A percentile compares a stretch with the other conserved stretches of the same genome.
Conservation (phyloP, 805 yeast species). For the Hanseniaspora mollemarum region DNA sequence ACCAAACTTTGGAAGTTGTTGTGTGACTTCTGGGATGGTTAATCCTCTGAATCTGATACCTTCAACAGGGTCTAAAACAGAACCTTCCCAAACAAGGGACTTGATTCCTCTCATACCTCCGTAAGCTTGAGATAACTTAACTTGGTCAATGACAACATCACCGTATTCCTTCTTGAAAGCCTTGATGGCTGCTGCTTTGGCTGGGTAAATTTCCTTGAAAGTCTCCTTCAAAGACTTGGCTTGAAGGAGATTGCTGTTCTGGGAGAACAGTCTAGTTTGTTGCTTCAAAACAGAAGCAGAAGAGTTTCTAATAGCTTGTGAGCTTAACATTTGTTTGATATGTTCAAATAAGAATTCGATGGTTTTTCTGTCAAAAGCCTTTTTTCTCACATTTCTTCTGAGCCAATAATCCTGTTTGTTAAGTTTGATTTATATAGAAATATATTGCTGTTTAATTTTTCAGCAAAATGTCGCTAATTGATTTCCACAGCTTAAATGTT, state of each 20-base stretch:
- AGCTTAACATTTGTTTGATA: constrained; percentile 6
- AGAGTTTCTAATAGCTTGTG: constrained; percentile 2
- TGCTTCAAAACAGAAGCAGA: constrained; percentile 2
- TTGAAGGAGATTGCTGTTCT: constrained; percentile 9
- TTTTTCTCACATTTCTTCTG: no score
- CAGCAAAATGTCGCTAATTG: no score
- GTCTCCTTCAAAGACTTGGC: constrained; percentile 75
- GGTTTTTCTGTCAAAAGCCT: no score
- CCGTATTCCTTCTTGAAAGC: constrained; percentile 84
- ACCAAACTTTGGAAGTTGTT: constrained; percentile 62
- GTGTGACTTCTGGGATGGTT: constrained; percentile 69
- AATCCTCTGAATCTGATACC: constrained; percentile 79
- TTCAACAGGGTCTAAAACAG: constrained; percentile 71
- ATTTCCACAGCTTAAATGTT: background rate
- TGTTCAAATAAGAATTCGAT: constrained; percentile 10
- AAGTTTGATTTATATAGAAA: no score
- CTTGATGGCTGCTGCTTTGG: constrained; percentile 75
- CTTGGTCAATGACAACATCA: constrained; percentile 57
- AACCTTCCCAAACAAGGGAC: constrained; percentile 81
- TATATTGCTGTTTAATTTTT: no score
- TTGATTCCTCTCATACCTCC: constrained; percentile 88
- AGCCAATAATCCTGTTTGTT: no score
- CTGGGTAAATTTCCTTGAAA: constrained; percentile 85
- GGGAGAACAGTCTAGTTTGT: constrained; percentile 8
- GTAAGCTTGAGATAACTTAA: constrained; percentile 65